phyloP scores from a whole-genome alignment of 495 filamentous ascomycete genomes.

The Rostrohypoxylon terebratum region DNA sequence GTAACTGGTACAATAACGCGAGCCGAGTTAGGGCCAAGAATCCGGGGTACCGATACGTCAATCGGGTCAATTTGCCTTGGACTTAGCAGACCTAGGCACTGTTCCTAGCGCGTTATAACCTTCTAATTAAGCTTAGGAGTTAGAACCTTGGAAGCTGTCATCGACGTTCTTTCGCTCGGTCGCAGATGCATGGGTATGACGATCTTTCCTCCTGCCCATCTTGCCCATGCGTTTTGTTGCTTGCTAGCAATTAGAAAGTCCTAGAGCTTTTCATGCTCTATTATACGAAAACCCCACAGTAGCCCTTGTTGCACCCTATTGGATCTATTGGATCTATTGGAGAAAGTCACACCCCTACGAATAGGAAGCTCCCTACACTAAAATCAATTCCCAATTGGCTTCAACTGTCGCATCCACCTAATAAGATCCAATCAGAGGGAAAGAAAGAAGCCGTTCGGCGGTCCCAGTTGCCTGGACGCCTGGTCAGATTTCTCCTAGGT shows the following conservation, averaged over 20 bases:
- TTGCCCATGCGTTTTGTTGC: not conserved
- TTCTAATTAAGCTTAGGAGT: not conserved
- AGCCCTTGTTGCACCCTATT: not conserved
- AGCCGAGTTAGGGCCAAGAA: constrained; percentile 25
- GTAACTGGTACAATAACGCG: constrained; percentile 16
- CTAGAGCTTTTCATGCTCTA: constrained; percentile 5
- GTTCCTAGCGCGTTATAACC: constrained; percentile 22
- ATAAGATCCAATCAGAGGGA: constrained; percentile 33
- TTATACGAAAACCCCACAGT: constrained; percentile 28
- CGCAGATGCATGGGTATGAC: constrained; percentile 23
- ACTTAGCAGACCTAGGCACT: not conserved
- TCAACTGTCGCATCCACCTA: constrained; percentile 29
- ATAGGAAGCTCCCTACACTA: constrained; percentile 21
- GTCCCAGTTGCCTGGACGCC: constrained; percentile 22
- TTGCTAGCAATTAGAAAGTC: constrained; percentile 8
- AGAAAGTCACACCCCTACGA: not conserved
- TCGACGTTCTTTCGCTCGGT: constrained; percentile 1
- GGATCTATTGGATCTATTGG: not conserved
- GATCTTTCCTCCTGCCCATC: constrained; percentile 7
- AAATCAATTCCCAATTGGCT: constrained; percentile 11
- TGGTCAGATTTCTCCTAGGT: constrained; percentile 25
- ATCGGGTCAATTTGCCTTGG: constrained; percentile 5
- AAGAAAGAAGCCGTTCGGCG: constrained; percentile 5
- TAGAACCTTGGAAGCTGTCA: not conserved
- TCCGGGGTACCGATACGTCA: constrained; percentile 43